Evolutionary conservation across 306 rosid genomes (phyloP), one percentile per base, ranked within the genome.

Genomic region (Aeschynomene evenia): DNA sequence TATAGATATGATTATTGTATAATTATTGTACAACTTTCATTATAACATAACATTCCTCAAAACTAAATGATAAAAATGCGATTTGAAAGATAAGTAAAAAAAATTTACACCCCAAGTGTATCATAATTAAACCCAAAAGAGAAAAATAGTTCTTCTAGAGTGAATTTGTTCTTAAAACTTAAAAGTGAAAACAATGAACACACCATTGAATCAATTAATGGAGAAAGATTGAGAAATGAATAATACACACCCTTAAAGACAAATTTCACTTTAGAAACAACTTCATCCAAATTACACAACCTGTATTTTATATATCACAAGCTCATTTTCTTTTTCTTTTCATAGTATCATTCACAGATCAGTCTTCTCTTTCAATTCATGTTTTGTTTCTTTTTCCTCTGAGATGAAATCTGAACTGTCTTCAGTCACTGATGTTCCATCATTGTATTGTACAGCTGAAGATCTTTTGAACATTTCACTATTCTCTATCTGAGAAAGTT

Each of bases 331-430:
- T 45, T 7, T 16, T 4, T 13, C 1, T 43, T 43, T n/a, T n/a
- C 1, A n/a, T n/a, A 45, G 51, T 16, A 45, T 15, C 51, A 45
- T 45, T 45, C 24, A 77, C 40, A 72, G 73, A 45, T 5, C 78
- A 42, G 49, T 31, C 42, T 52, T 61, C 68, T 79, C 79, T 65
- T 74, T 71, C 53, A 79, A 51, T 42, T 80, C 85, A 36, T 33
- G 62, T 69, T 78, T 81, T 28, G 70, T 37, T 61, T 72, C 80
- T 34, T 73, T 82, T 63, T 77, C 84, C 77, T 83, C 95, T 6
- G 82, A 79, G 66, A 91, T 88, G 46, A 71, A 75, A 67, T 91
- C 95, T 12, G 81, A 80, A 67, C 79, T 70, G 39, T 88, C 90
- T 79, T 86, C 91, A 12, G 74, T 77, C 10, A 40, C 76, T 18